A percentile compares a stretch with the other conserved stretches of the same genome.
Evolutionary conservation across 106 monocot species (phyloP).

Genomic region (Dactylorhiza incarnata): DNA sequence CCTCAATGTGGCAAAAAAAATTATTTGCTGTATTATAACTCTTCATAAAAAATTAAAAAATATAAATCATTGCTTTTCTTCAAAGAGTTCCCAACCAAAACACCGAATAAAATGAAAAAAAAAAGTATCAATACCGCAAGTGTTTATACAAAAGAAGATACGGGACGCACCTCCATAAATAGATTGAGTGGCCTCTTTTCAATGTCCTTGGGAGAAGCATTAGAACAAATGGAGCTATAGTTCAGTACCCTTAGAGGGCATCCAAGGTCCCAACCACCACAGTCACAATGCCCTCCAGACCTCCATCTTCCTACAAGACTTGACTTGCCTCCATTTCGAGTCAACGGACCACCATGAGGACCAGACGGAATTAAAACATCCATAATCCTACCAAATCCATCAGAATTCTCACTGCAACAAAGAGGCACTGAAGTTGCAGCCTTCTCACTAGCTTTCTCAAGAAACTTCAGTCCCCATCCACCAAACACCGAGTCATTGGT

Average conservation of each 20-base stretch:
- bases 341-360: slow-evolving; percentile 50
- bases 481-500: slow-evolving; percentile 28
- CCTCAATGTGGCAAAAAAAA: background rate
- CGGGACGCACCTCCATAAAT: slow-evolving; percentile 42
- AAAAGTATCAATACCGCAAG: background rate
- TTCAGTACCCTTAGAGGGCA: slow-evolving; percentile 67
- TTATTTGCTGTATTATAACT: background rate
- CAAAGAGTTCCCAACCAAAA: background rate
- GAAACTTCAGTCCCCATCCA: slow-evolving; percentile 96
- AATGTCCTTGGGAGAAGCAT: background rate
- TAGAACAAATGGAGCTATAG: slow-evolving; percentile 1
- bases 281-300: slow-evolving; percentile 69
- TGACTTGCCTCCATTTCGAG: slow-evolving; percentile 31
- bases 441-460: slow-evolving; percentile 19
- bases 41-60: background rate
- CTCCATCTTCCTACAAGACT: slow-evolving; percentile 76
- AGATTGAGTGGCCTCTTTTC: slow-evolving; percentile 27
- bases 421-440: slow-evolving; percentile 9
- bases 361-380: slow-evolving; percentile 53
- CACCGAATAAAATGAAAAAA: too few relatives aligned
- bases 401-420: background rate
- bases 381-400: slow-evolving; percentile 13
- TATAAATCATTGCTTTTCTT: background rate
- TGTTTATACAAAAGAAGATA: slow-evolving; percentile 1
- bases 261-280: slow-evolving; percentile 91